Evolutionary conservation across 495 filamentous ascomycete genomes (phyloP).

Genomic region (Apodospora peruviana): DNA sequence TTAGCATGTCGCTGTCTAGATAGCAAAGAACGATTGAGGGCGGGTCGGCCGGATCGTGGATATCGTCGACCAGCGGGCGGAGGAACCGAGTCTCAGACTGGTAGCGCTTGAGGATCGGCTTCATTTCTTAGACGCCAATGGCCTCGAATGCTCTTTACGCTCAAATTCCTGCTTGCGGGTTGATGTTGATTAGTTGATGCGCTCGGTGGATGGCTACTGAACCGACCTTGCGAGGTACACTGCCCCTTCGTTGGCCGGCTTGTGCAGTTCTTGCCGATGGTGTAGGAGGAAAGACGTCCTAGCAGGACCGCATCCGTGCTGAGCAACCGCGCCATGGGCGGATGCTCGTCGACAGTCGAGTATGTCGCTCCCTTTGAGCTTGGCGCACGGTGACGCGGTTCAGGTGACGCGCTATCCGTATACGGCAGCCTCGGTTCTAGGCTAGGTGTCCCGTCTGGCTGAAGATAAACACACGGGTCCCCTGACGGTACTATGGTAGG

Average conservation of each 20-base stretch:
- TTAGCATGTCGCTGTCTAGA: slow-evolving; percentile 34
- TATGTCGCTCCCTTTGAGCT: no score
- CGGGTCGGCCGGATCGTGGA: slow-evolving; percentile 31
- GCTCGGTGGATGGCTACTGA: no score
- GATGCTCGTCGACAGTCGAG: no score
- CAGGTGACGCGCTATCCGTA: no score
- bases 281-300: slow-evolving; percentile 12
- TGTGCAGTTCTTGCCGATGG: slow-evolving; percentile 12
- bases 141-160: slow-evolving; percentile 29
- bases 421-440: no score
- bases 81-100: slow-evolving; percentile 26
- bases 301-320: slow-evolving; percentile 8
- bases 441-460: no score
- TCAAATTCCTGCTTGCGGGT: slow-evolving; percentile 17
- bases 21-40: slow-evolving; percentile 36
- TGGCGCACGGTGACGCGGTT: no score
- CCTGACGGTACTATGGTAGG: no score
- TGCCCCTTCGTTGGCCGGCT: slow-evolving; percentile 17
- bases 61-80: slow-evolving; percentile 35
- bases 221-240: slow-evolving; percentile 35
- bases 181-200: no score
- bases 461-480: no score
- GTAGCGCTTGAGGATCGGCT: slow-evolving; percentile 35
- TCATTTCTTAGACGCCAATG: slow-evolving; percentile 38
- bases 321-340: slow-evolving; percentile 11